These are phyloP conservation scores for Eucalyptus microcorys DNA, from an alignment of 345 rosid genomes.

Conservation along the genomic window DNA sequence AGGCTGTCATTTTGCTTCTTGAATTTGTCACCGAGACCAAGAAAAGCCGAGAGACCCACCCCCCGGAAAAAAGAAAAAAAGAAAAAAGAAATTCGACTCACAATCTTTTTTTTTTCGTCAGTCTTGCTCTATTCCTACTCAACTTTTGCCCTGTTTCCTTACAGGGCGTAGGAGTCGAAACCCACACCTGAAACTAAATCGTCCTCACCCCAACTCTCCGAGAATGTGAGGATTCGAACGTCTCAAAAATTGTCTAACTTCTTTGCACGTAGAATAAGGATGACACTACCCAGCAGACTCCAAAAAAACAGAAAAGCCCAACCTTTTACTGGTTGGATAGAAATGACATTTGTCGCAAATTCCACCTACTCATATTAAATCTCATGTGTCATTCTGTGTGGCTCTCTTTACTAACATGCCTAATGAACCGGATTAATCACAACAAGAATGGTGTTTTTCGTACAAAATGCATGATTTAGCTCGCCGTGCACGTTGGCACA, in stretches of 20 bases:
- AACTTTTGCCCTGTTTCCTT: no score
- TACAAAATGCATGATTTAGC: background rate
- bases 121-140: no score
- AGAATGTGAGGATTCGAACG: no score
- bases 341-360: background rate
- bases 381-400: rapidly evolving
- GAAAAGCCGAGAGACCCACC: background rate
- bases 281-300: background rate
- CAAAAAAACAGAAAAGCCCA: background rate
- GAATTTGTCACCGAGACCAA: no score
- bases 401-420: rapidly evolving
- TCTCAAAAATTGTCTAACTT: background rate
- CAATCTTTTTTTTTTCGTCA: no score
- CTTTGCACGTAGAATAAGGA: background rate
- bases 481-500: background rate
- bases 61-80: rapidly evolving
- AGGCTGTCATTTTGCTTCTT: background rate
- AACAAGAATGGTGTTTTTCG: background rate
- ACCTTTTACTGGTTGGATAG: background rate
- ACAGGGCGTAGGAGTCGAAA: no score
- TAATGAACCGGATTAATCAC: background rate
- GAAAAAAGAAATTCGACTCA: background rate
- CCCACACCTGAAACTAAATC: no score
- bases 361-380: background rate
- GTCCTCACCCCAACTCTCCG: no score